These are phyloP conservation scores for Penicillium sp. DNA, from an alignment of 2,329 filamentous ascomycete genomes.

Conservation along the genomic window DNA sequence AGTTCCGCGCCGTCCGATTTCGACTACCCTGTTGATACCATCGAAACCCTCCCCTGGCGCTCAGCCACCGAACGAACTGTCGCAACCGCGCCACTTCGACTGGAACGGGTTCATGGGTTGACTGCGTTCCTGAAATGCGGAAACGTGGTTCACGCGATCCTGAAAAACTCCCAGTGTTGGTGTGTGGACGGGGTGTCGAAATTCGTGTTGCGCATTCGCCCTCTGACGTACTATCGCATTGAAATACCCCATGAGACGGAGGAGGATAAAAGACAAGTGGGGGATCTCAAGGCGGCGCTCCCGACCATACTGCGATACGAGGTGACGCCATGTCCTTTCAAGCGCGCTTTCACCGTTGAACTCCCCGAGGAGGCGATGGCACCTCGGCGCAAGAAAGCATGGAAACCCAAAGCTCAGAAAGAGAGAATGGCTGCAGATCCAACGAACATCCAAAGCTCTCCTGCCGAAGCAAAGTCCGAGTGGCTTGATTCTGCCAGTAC, in stretches of 20 bases:
- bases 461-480: conserved; percentile 15
- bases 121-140: conserved; percentile 87
- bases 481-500: conserved; percentile 27
- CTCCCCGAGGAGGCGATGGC: conserved; percentile 66
- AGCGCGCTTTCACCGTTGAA: conserved; percentile 69
- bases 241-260: conserved; percentile 68
- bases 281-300: conserved; percentile 66
- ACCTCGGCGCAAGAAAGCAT: conserved; percentile 65
- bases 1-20: conserved; percentile 42
- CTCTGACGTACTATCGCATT: conserved; percentile 85
- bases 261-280: conserved; percentile 63
- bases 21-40: conserved; percentile 51
- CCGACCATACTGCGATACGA: conserved; percentile 77
- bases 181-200: conserved; percentile 80
- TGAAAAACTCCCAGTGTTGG: conserved; percentile 91
- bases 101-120: conserved; percentile 81
- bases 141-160: conserved; percentile 76
- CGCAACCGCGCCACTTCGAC: conserved; percentile 74
- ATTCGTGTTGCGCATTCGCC: conserved; percentile 81
- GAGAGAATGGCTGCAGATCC: conserved; percentile 30
- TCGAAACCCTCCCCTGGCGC: conserved; percentile 68
- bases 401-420: conserved; percentile 59
- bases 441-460: conserved; percentile 14
- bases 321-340: conserved; percentile 82
- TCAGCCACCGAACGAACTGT: conserved; percentile 77